Base-by-base conservation (phyloP, 768 basidiomycete genomes). In the Leccinum sublutescens region DNA sequence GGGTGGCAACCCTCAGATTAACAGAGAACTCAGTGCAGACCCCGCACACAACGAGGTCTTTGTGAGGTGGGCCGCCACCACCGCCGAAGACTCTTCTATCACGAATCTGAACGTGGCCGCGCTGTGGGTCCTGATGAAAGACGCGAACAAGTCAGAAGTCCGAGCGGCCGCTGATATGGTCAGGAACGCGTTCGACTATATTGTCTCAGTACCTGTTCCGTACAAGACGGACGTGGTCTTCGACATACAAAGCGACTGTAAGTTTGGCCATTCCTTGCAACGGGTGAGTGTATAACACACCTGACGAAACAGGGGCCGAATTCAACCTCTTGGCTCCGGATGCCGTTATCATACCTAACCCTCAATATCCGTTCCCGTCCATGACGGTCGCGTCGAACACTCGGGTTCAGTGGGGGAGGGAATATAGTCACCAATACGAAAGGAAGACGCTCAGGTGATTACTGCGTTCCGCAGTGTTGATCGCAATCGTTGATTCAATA, bases 351-450 rank as follows among this genome's bases (percentile, higher is more conserved):
- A 33, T 60, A 2, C 43, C 58, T 5, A 50, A 62, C 7, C 1
- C 4, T 27, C 1, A 5, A 0, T 6, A 55, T 29, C 43, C 49
- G n/a, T 60, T 36, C 49, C 58, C 53, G 7, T 5, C 2, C 19
- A 55, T 29, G 11, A 62, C 54, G 9, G 58, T 55, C 2, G 52
- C 40, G 15, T 29, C 58, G 5, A 54, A 60, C 19, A 62, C 61
- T n/a, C 58, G 53, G 45, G 60, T 62, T n/a, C 57, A 55, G n/a
- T 62, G 60, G 57, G 53, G 60, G 14, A 36, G 4, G n/a, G 60
- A 59, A 34, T 4, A 38, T 48, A 62, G 53, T n/a, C 60, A 59
- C 34, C 3, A 51, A 3, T 60, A 43, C 8, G 12, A 52, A 15
- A 31, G 54, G 2, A 33, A 33, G 58, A 60, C 58, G 17, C 61